Evolutionary conservation across 2,329 filamentous ascomycete genomes (phyloP).

Genomic region (Monilinia fructicola): DNA sequence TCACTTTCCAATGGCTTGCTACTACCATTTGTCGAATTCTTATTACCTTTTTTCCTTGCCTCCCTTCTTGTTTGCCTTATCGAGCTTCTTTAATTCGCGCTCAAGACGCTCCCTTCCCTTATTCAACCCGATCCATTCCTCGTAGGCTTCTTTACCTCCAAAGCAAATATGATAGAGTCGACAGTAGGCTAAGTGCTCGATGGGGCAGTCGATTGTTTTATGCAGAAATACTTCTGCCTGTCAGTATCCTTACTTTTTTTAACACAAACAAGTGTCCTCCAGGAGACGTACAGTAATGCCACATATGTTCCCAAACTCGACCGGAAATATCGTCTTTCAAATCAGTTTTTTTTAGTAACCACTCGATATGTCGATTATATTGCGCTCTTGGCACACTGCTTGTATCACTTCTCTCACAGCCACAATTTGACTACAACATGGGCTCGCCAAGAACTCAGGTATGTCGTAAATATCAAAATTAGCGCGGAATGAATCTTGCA

Average conservation of each 20-base stretch:
- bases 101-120: not conserved
- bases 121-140: constrained; percentile 17
- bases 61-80: not conserved
- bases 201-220: constrained; percentile 32
- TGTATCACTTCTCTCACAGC: constrained; percentile 54
- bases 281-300: constrained; percentile 48
- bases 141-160: constrained; percentile 31
- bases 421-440: constrained; percentile 66
- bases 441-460: constrained; percentile 52
- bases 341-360: constrained; percentile 56
- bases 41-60: not conserved
- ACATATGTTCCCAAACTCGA: constrained; percentile 62
- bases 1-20: not conserved
- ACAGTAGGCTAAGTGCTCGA: constrained; percentile 35
- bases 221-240: constrained; percentile 27
- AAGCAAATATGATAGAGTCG: constrained; percentile 36
- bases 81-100: constrained; percentile 1
- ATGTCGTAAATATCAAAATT: constrained; percentile 39
- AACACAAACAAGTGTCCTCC: not conserved
- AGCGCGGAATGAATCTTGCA: constrained; percentile 26
- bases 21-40: not conserved
- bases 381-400: constrained; percentile 48
- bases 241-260: not conserved
- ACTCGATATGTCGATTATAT: constrained; percentile 42
- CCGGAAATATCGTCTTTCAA: constrained; percentile 56